phyloP scores from a whole-genome alignment of 495 filamentous ascomycete genomes.

The Hyaloscypha finlandica region DNA sequence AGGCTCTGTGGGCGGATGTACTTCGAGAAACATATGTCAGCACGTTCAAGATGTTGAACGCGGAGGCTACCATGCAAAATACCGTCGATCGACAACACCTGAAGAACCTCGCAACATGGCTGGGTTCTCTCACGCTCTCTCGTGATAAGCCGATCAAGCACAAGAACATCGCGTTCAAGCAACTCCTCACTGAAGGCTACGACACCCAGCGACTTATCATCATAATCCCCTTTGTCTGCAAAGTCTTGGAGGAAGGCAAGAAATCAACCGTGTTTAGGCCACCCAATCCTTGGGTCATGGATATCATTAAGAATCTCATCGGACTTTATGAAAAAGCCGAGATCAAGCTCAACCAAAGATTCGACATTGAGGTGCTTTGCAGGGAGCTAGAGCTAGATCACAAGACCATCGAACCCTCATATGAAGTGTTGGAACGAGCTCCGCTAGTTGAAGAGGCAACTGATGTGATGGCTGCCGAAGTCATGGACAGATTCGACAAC shows the following conservation, averaged over 20 bases:
- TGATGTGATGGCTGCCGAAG: slow-evolving; percentile 62
- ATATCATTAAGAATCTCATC: slow-evolving; percentile 81
- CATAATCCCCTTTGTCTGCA: slow-evolving; percentile 96
- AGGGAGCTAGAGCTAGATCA: slow-evolving; percentile 87
- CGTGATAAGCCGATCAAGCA: slow-evolving; percentile 95
- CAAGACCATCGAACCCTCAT: slow-evolving; percentile 81
- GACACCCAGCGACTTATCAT: slow-evolving; percentile 87
- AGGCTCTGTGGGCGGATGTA: slow-evolving; percentile 80
- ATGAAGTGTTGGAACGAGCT: slow-evolving; percentile 73
- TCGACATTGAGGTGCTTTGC: slow-evolving; percentile 97
- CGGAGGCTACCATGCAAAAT: slow-evolving; percentile 77
- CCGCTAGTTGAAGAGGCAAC: slow-evolving; percentile 57
- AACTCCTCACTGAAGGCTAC: slow-evolving; percentile 87
- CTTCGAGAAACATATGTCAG: slow-evolving; percentile 91
- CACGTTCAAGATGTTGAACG: slow-evolving; percentile 81
- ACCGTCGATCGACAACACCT: slow-evolving; percentile 80
- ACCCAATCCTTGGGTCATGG: slow-evolving; percentile 97
- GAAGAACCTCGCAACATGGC: slow-evolving; percentile 90
- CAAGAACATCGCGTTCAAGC: slow-evolving; percentile 95
- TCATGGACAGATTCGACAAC: slow-evolving; percentile 76
- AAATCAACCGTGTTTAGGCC: slow-evolving; percentile 88
- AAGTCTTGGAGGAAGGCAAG: slow-evolving; percentile 81
- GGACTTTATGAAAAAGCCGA: slow-evolving; percentile 93
- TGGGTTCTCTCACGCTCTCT: slow-evolving; percentile 90
- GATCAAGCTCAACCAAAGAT: slow-evolving; percentile 91